Evolutionary conservation across 1,284 basidiomycete genomes (phyloP).

Genomic region (Rhodotorula sp.): DNA sequence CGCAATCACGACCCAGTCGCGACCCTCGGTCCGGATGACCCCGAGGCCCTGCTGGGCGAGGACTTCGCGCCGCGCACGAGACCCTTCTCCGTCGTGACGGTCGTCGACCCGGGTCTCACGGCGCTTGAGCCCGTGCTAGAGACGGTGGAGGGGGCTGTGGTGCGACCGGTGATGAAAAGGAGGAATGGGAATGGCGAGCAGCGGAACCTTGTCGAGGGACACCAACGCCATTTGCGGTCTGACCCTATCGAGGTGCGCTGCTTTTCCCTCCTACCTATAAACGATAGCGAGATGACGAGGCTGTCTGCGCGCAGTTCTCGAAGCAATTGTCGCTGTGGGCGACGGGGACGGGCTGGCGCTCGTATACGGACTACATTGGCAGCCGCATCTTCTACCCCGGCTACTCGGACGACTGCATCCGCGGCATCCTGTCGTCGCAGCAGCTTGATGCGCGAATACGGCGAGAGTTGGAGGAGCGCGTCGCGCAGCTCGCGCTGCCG

Average conservation of each 20-base stretch:
- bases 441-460: conserved; percentile 26
- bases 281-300: too few species aligned
- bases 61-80: conserved; percentile 24
- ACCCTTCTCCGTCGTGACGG: conserved; percentile 1
- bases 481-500: conserved; percentile 1
- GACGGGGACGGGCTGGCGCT: conserved; percentile 37
- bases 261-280: not conserved
- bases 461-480: conserved; percentile 6
- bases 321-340: conserved; percentile 38
- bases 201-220: conserved; percentile 22
- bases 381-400: conserved; percentile 34
- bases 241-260: conserved; percentile 38
- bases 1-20: not conserved
- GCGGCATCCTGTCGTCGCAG: conserved; percentile 12
- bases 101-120: conserved; percentile 18
- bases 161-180: not conserved
- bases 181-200: conserved; percentile 13
- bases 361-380: conserved; percentile 42
- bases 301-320: conserved; percentile 15
- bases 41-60: conserved; percentile 23
- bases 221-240: conserved; percentile 19
- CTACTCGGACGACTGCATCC: conserved; percentile 30
- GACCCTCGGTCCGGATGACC: conserved; percentile 27
- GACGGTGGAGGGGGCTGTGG: not conserved
- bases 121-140: conserved; percentile 11